A percentile compares a stretch with the other conserved stretches of the same genome.
phyloP scores from a whole-genome alignment of 768 basidiomycete genomes.

The Russula lepida region DNA sequence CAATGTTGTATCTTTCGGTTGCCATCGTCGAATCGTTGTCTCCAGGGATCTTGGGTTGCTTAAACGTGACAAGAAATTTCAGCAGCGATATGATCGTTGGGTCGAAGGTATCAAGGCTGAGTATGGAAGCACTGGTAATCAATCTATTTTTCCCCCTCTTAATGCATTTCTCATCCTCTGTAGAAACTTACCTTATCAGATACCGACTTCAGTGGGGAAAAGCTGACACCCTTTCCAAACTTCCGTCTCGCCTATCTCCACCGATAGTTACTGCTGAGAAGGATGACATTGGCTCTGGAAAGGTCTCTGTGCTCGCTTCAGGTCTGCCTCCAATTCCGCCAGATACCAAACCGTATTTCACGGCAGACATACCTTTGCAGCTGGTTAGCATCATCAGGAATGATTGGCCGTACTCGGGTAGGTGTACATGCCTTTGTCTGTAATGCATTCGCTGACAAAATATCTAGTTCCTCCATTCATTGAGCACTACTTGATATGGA shows the following conservation, averaged over 20 bases:
- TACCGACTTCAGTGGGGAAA: slow-evolving; percentile 71
- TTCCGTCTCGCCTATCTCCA: slow-evolving; percentile 44
- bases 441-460: not conserved
- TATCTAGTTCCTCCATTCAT: slow-evolving; percentile 55
- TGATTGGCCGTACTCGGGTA: slow-evolving; percentile 86
- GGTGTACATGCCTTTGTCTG: slow-evolving; percentile 9
- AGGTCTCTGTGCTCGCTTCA: slow-evolving; percentile 1
- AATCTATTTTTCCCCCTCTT: slow-evolving; percentile 18
- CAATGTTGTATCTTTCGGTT: not conserved
- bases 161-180: not conserved
- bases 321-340: slow-evolving; percentile 29
- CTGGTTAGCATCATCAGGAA: slow-evolving; percentile 67
- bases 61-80: slow-evolving; percentile 63
- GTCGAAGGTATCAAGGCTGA: slow-evolving; percentile 41
- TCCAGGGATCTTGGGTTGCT: slow-evolving; percentile 70
- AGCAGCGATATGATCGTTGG: slow-evolving; percentile 60
- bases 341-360: slow-evolving; percentile 52
- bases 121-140: slow-evolving; percentile 61
- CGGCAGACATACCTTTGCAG: slow-evolving; percentile 46
- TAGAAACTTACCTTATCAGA: slow-evolving; percentile 66
- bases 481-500: slow-evolving; percentile 75
- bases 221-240: slow-evolving; percentile 53
- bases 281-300: not conserved
- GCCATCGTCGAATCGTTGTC: not conserved
- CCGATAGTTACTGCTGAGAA: not conserved